Conservation (phyloP, 108 stramenopile species). For the Mediolabrus comicus region DNA sequence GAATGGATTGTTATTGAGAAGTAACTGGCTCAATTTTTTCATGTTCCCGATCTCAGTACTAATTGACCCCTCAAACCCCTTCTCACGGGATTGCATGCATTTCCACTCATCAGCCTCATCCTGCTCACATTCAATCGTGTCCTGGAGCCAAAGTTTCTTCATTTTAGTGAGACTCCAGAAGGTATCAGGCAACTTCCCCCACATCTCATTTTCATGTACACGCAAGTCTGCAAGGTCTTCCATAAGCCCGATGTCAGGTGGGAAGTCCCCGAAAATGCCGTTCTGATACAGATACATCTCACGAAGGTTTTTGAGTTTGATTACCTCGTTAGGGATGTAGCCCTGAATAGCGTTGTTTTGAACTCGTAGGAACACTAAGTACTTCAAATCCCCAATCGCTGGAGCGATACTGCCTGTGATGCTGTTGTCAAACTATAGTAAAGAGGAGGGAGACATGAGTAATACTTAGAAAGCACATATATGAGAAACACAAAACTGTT, state of each 20-base stretch:
- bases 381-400: constrained; percentile 30
- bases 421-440: constrained; percentile 27
- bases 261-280: constrained; percentile 33
- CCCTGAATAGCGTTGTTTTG: constrained; percentile 43
- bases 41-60: constrained; percentile 40
- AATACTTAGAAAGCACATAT: background rate
- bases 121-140: constrained; percentile 14
- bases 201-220: constrained; percentile 18
- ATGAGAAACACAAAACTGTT: background rate
- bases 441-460: background rate
- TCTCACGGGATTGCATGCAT: constrained; percentile 7
- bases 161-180: constrained; percentile 24
- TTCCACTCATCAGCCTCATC: constrained; percentile 8
- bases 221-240: constrained; percentile 27
- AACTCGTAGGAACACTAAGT: constrained; percentile 37
- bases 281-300: constrained; percentile 31
- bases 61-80: constrained; percentile 39
- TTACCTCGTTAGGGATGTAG: constrained; percentile 40
- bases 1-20: constrained; percentile 45
- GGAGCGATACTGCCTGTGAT: constrained; percentile 23
- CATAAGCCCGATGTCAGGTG: constrained; percentile 44
- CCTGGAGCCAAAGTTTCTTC: constrained; percentile 30
- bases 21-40: constrained; percentile 18
- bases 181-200: constrained; percentile 15
- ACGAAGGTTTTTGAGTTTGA: constrained; percentile 24